A percentile compares a stretch with the other conserved stretches of the same genome.
phyloP scores from a whole-genome alignment of 2,329 filamentous ascomycete genomes.

The Cylindrodendrum hubeiense region DNA sequence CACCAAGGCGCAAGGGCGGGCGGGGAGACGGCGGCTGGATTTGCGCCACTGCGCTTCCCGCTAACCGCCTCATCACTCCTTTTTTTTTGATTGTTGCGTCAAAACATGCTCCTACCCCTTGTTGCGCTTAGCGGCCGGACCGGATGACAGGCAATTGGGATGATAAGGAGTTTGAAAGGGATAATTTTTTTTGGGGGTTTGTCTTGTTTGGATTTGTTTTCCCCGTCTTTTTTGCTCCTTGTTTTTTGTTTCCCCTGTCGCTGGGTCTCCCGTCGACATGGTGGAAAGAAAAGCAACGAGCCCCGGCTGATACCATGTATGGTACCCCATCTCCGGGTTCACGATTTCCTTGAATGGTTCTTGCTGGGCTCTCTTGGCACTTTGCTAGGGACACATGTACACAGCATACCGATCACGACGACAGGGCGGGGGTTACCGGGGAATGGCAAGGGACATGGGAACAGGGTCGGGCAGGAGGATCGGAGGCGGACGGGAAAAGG shows the following conservation, averaged over 20 bases:
- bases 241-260: constrained; percentile 23
- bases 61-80: background rate
- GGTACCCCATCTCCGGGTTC: constrained; percentile 34
- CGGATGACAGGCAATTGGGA: constrained; percentile 27
- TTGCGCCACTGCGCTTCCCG: constrained; percentile 20
- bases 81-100: constrained; percentile 14
- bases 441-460: constrained; percentile 33
- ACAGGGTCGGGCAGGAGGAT: constrained; percentile 31
- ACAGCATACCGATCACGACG: constrained; percentile 40
- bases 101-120: constrained; percentile 18
- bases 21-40: constrained; percentile 20
- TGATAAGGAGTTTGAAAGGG: constrained; percentile 30
- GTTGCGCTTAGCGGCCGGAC: constrained; percentile 31
- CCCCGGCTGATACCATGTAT: constrained; percentile 30
- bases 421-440: constrained; percentile 35
- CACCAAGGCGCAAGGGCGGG: constrained; percentile 21
- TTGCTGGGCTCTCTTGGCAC: constrained; percentile 25
- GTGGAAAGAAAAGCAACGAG: constrained; percentile 24
- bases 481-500: constrained; percentile 30
- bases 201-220: constrained; percentile 15
- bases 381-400: constrained; percentile 31
- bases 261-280: constrained; percentile 3
- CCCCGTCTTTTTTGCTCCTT: constrained; percentile 22
- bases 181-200: constrained; percentile 16
- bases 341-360: constrained; percentile 40